Evolutionary conservation across 2,329 filamentous ascomycete genomes (phyloP).

Genomic region (Calonectria montana): DNA sequence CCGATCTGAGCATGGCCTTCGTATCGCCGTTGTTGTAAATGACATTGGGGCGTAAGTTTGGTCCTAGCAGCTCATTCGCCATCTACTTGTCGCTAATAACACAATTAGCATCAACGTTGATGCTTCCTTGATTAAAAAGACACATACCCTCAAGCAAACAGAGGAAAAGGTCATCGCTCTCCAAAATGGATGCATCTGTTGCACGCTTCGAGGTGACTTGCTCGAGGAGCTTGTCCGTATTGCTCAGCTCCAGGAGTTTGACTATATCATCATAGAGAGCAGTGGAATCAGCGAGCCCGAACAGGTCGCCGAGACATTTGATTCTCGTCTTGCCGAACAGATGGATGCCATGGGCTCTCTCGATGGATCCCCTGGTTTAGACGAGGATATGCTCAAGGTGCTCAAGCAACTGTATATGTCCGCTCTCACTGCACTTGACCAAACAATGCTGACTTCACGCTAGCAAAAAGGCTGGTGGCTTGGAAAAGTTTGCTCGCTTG

Average conservation of each 20-base stretch:
- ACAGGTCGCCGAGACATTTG: slow-evolving; percentile 81
- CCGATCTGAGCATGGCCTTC: slow-evolving; percentile 72
- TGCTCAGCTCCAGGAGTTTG: slow-evolving; percentile 70
- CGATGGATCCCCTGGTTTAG: slow-evolving; percentile 45
- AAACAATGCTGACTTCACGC: background rate
- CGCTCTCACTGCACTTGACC: fast-evolving
- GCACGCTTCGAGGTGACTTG: slow-evolving; percentile 77
- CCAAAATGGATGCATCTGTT: slow-evolving; percentile 82
- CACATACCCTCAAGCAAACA: slow-evolving; percentile 66
- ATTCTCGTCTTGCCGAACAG: slow-evolving; percentile 63
- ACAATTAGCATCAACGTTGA: slow-evolving; percentile 70
- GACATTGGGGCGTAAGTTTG: slow-evolving; percentile 70
- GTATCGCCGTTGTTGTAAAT: slow-evolving; percentile 79
- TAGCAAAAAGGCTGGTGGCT: slow-evolving; percentile 67
- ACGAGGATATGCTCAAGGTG: slow-evolving; percentile 49
- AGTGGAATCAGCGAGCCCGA: slow-evolving; percentile 79
- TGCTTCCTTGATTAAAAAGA: slow-evolving; percentile 68
- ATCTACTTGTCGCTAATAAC: background rate
- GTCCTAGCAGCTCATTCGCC: fast-evolving
- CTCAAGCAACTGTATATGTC: slow-evolving; percentile 50
- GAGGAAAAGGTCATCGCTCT: slow-evolving; percentile 75
- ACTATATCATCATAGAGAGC: slow-evolving; percentile 80
- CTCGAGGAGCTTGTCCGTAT: slow-evolving; percentile 76
- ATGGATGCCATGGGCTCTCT: slow-evolving; percentile 51
- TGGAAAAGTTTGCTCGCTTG: slow-evolving; percentile 73